Evolutionary conservation across 345 rosid genomes (phyloP).

Genomic region (Eucalyptus sideroxylon): DNA sequence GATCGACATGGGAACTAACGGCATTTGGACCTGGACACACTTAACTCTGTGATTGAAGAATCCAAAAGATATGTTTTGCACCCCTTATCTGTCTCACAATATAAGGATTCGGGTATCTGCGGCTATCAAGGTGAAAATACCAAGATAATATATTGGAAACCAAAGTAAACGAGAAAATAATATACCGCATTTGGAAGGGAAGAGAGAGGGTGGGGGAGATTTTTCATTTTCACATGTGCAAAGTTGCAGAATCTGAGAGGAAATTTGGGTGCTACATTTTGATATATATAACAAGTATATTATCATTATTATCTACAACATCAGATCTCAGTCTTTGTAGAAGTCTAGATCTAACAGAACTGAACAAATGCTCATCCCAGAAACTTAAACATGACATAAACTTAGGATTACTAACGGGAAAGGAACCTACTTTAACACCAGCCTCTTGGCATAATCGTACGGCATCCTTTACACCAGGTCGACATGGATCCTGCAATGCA

Average conservation of each 20-base stretch:
- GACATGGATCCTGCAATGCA: constrained; percentile 18
- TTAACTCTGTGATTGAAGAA: neutral
- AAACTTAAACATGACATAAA: neutral
- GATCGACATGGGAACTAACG: neutral
- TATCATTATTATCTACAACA: neutral
- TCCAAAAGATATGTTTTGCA: neutral
- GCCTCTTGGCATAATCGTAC: constrained; percentile 18
- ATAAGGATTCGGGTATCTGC: neutral
- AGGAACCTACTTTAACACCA: constrained; percentile 1
- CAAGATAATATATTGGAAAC: neutral
- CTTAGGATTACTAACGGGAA: neutral
- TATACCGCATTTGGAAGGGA: neutral
- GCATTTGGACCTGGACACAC: neutral
- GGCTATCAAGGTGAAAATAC: neutral
- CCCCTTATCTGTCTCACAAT: neutral
- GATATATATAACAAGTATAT: neutral
- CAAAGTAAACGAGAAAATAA: neutral
- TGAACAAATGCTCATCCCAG: neutral
- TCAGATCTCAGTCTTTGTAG: neutral
- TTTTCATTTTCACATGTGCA: neutral
- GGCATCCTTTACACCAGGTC: constrained; percentile 21
- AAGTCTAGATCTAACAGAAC: neutral
- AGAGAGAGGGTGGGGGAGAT: neutral
- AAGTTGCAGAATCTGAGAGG: neutral
- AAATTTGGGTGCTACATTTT: neutral